Base-by-base conservation (phyloP, 495 filamentous ascomycete genomes). In the Tuber calosporum region DNA sequence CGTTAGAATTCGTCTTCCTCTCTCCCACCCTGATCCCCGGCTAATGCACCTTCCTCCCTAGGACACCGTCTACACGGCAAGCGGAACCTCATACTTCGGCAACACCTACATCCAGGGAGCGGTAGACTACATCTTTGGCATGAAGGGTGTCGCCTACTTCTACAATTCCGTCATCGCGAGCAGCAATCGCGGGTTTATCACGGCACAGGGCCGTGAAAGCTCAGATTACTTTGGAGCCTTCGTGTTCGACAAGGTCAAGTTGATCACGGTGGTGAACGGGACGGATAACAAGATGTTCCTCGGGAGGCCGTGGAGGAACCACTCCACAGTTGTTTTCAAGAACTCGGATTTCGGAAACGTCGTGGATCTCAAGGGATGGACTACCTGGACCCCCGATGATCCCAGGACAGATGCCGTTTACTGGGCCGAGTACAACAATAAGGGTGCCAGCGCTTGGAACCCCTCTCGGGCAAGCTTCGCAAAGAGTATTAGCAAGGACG, bases 81-180 rank as follows among this genome's bases (percentile, higher is more conserved):
- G 80, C 19, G 89, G 89, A 42, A 79, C 81, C 68, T 86, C 89
- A 70, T 77, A 88, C 34, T 90, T 86, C 82, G 84, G 82, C 39
- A 82, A 83, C 7, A 85, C 83, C 77, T 82, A 84, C 71, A 88
- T 90, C 73, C 81, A 85, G 73, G 89, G 89, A 19, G 86, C 87
- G 13, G 87, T 87, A 38, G 89, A 91, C 76, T 91, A 90, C 79
- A 88, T 90, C 79, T 91, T 90, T 80, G 90, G 90, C 34, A 87
- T 89, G 82, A 82, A 83, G 42, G 87, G 86, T 17, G 81, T 81
- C 19, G 86, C 85, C 20, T 92, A 89, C 87, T 89, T 91, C 77
- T 86, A 89, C 74, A 76, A 82, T 40, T 84, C 83, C 53, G 84
- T 86, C 70, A 86, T 91, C 71, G 81, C 84, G 5, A 87, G 90